Conservation (phyloP, 1,139 yeast genomes). For the Scheffersomyces parashehatae region DNA sequence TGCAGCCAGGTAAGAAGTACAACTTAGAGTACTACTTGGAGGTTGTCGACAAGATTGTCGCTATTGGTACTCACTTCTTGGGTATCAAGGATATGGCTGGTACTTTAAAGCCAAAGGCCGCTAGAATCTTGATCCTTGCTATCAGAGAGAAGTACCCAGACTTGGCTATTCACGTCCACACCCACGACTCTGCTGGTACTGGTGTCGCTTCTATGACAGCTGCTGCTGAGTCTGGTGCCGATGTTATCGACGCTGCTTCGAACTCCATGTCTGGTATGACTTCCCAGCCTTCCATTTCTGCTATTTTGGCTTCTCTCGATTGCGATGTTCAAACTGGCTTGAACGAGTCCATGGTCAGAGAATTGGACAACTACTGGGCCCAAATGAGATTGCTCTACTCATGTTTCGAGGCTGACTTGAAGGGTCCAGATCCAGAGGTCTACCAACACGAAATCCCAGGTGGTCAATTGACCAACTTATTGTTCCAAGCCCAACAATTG, state of each 20-base stretch:
- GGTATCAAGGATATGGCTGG: constrained; percentile 99
- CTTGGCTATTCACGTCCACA: constrained; percentile 96
- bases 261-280: constrained; percentile 98
- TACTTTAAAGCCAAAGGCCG: constrained; percentile 94
- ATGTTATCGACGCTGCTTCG: constrained; percentile 95
- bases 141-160: constrained; percentile 87
- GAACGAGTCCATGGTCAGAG: constrained; percentile 66
- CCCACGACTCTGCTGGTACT: constrained; percentile 99
- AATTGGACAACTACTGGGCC: constrained; percentile 94
- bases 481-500: constrained; percentile 98
- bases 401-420: constrained; percentile 96
- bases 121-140: constrained; percentile 72
- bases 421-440: constrained; percentile 99
- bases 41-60: constrained; percentile 80
- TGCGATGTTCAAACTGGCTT: constrained; percentile 82
- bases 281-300: constrained; percentile 95
- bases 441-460: constrained; percentile 99
- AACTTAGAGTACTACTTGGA: constrained; percentile 85
- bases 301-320: constrained; percentile 87
- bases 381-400: constrained; percentile 96
- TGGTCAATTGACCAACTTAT: constrained; percentile 94
- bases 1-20: constrained; percentile 91
- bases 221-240: constrained; percentile 95
- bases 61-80: constrained; percentile 92
- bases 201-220: constrained; percentile 98